Conservation (phyloP, 208 protist species). For the Trypanosoma congolense region DNA sequence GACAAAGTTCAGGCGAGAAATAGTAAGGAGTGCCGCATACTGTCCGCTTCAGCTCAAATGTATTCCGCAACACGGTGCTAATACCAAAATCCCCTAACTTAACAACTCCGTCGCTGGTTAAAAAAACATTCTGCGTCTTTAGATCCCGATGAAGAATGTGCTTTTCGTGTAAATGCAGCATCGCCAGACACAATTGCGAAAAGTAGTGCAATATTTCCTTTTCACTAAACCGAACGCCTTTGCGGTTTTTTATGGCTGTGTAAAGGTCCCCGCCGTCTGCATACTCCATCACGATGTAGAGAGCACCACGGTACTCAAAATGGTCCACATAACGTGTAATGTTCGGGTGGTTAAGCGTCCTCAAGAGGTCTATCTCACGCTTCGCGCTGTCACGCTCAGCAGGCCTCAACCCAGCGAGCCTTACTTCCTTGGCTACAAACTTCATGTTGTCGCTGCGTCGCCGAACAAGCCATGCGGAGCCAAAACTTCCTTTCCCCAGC, state of each 20-base stretch:
- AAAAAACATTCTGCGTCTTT: slow-evolving; percentile 89
- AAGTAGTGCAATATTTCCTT: slow-evolving; percentile 84
- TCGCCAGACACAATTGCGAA: slow-evolving; percentile 73
- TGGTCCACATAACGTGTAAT: slow-evolving; percentile 89
- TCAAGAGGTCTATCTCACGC: slow-evolving; percentile 87
- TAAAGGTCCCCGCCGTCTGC: slow-evolving; percentile 87
- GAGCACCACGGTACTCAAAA: slow-evolving; percentile 67
- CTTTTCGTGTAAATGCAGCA: slow-evolving; percentile 81
- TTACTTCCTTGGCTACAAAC: slow-evolving; percentile 89
- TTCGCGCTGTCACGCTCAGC: slow-evolving; percentile 79
- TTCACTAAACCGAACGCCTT: slow-evolving; percentile 64
- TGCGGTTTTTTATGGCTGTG: slow-evolving; percentile 75
- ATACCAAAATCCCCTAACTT: slow-evolving; percentile 93
- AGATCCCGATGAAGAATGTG: slow-evolving; percentile 88
- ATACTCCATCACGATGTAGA: slow-evolving; percentile 93
- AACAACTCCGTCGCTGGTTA: slow-evolving; percentile 78
- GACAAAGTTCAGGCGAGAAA: slow-evolving; percentile 92
- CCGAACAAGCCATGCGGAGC: slow-evolving; percentile 85
- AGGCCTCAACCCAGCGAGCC: slow-evolving; percentile 66
- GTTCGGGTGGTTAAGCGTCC: slow-evolving; percentile 83
- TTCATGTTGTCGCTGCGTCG: slow-evolving; percentile 68
- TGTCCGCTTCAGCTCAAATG: slow-evolving; percentile 85
- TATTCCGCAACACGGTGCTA: slow-evolving; percentile 88
- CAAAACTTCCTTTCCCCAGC: slow-evolving; percentile 90
- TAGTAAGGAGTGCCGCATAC: slow-evolving; percentile 95